A percentile compares a stretch with the other conserved stretches of the same genome.
Conservation (phyloP, 2,329 filamentous ascomycete species). For the Hypoxylon sp. region DNA sequence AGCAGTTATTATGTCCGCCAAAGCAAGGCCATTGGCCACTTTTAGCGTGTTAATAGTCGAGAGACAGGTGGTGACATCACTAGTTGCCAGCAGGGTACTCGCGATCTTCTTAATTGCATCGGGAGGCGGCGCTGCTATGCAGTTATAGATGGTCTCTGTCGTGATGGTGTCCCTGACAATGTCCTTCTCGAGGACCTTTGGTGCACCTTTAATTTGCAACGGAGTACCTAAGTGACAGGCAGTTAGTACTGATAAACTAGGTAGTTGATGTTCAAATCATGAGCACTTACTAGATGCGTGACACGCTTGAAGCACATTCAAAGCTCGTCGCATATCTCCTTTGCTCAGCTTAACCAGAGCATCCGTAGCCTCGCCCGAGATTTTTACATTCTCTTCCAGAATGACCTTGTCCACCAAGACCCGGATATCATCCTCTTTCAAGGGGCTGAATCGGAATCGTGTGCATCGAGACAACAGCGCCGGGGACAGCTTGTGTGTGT, state of each 20-base stretch:
- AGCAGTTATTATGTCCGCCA: slow-evolving; percentile 92
- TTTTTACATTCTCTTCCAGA: slow-evolving; percentile 84
- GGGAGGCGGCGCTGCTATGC: slow-evolving; percentile 93
- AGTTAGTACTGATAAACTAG: slow-evolving; percentile 22
- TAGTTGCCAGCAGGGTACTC: slow-evolving; percentile 81
- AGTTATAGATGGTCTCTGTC: slow-evolving; percentile 95
- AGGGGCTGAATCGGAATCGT: slow-evolving; percentile 90
- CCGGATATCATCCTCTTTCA: slow-evolving; percentile 88
- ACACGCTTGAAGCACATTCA: slow-evolving; percentile 96
- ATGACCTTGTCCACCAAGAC: slow-evolving; percentile 89
- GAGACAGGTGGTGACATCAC: slow-evolving; percentile 89
- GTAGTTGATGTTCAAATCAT: neutral
- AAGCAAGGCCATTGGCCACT: slow-evolving; percentile 80
- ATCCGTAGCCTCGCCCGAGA: slow-evolving; percentile 80
- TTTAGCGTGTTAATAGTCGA: slow-evolving; percentile 90
- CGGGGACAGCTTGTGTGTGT: slow-evolving; percentile 96
- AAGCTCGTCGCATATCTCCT: slow-evolving; percentile 92
- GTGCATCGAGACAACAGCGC: slow-evolving; percentile 93
- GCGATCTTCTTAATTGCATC: slow-evolving; percentile 86
- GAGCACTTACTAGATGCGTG: slow-evolving; percentile 81
- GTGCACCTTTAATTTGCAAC: slow-evolving; percentile 66
- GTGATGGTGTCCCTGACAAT: slow-evolving; percentile 81
- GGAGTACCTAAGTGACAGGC: slow-evolving; percentile 65
- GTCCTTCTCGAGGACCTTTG: slow-evolving; percentile 68
- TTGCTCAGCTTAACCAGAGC: slow-evolving; percentile 87